These are phyloP conservation scores for Annulohypoxylon bovei DNA, from an alignment of 495 filamentous ascomycete species.

Conservation along the genomic window DNA sequence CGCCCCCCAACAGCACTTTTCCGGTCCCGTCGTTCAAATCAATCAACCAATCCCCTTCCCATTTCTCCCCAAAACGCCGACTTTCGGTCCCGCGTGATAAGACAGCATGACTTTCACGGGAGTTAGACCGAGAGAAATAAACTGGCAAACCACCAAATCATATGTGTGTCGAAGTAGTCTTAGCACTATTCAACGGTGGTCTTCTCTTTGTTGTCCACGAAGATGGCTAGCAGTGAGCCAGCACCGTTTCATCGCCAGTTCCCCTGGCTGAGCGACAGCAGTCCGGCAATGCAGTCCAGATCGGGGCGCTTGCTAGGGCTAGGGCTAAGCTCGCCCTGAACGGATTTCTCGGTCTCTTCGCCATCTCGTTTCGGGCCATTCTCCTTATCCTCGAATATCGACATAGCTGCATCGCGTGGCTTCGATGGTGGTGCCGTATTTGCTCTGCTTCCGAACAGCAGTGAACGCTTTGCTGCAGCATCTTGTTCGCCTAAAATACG, in stretches of 20 bases:
- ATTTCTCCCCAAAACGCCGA: constrained; percentile 19
- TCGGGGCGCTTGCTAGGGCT: constrained; percentile 72
- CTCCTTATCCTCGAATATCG: constrained; percentile 56
- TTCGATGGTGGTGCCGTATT: constrained; percentile 47
- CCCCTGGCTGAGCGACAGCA: constrained; percentile 74
- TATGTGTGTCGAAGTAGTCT: background rate
- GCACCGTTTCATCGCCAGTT: constrained; percentile 59
- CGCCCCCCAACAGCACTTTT: constrained; percentile 6
- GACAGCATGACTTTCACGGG: background rate
- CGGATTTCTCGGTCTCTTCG: constrained; percentile 74
- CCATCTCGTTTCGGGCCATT: constrained; percentile 21
- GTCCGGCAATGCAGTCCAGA: constrained; percentile 79
- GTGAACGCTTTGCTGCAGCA: constrained; percentile 25
- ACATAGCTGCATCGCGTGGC: constrained; percentile 32
- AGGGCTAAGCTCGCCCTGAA: constrained; percentile 67
- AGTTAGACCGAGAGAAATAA: background rate
- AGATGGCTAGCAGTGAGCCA: no score
- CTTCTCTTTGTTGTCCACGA: background rate
- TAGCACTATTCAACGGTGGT: no score
- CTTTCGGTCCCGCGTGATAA: background rate
- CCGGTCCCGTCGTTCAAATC: background rate
- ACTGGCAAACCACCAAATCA: background rate
- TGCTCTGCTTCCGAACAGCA: constrained; percentile 44
- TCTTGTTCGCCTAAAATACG: constrained; percentile 48
- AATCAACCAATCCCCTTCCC: background rate